Base-by-base conservation (phyloP, 441 rosid genomes). In the California macrophylla region DNA sequence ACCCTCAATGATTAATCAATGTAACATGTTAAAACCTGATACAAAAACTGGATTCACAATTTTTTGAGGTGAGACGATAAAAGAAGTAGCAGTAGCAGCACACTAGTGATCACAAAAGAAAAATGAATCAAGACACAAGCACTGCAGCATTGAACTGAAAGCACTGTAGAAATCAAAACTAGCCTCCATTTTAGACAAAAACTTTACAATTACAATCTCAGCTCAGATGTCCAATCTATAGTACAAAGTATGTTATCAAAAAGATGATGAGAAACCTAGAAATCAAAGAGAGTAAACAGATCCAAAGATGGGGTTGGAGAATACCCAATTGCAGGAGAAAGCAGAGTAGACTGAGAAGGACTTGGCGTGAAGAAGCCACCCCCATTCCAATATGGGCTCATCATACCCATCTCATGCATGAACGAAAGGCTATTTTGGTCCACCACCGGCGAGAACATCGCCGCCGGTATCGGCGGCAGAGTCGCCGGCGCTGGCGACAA, bases 401-500 rank as follows among this genome's bases (percentile, higher is more conserved):
- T 32, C 50, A 45, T 4, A n/a, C 54, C 20, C 54, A 45, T 45
- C 54, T 75, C 78, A 10, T 72, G 72, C 8, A 69, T 3, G 56
- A 77, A 80, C 58, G 87, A 30, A 24, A 69, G 21, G 8, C 71
- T 69, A 50, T 67, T 77, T 2, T 75, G 78, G 29, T 83, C 84
- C 62, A 64, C 26, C 23, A 54, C 72, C 42, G 90, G 88, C 6
- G 91, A 79, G 78, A 86, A 84, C 26, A 78, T 66, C 36, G 69
- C 81, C 3, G 88, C 56, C 0, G 87, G 71, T 24, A 79, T 77
- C n/a, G 85, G 72, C 25, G 86, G 80, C 62, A 87, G 52, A 78
- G 77, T 75, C 18, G 73, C 82, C 54, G 97, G 91, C 12, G 85
- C 81, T 2, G 94, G 97, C 15, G 93, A 89, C 70, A 91, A 76